phyloP scores from a whole-genome alignment of 2,329 filamentous ascomycete species.

The Proliferodiscus dingleyae region DNA sequence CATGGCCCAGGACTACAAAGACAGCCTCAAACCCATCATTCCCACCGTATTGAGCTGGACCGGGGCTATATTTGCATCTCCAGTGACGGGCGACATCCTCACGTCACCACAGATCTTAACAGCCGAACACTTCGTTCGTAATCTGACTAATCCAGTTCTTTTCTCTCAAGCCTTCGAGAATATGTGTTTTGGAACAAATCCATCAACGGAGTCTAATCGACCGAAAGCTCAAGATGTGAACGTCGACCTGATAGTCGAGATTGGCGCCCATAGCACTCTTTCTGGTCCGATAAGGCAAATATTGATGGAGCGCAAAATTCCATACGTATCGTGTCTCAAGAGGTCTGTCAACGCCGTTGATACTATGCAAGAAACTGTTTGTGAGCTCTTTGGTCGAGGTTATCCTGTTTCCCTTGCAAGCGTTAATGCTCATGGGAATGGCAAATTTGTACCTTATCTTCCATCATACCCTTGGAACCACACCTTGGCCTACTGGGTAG shows the following conservation, averaged over 20 bases:
- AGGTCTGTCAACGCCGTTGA: too few relatives aligned
- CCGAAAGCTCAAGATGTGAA: neutral
- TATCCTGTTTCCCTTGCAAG: neutral
- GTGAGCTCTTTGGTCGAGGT: neutral
- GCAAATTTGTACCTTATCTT: slow-evolving; percentile 21
- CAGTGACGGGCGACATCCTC: neutral
- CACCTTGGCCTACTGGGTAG: slow-evolving; percentile 44
- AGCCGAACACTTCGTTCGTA: neutral
- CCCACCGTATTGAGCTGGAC: neutral
- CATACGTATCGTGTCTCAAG: too few relatives aligned
- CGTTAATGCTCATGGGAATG: neutral
- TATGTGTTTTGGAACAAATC: neutral
- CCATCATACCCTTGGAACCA: slow-evolving; percentile 51
- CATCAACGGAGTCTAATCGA: neutral
- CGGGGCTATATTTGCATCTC: neutral
- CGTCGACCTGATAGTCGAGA: slow-evolving; percentile 19
- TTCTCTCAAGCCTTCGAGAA: neutral
- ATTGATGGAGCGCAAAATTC: too few relatives aligned
- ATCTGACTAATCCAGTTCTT: neutral
- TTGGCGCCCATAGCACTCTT: slow-evolving; percentile 32
- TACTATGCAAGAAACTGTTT: neutral
- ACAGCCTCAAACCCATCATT: neutral
- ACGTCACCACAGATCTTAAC: neutral
- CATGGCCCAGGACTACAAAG: slow-evolving; percentile 13
- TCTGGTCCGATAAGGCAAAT: slow-evolving; percentile 24